Conservation (phyloP, 2,329 filamentous ascomycete genomes). For the Cordyceps cateniannulata region DNA sequence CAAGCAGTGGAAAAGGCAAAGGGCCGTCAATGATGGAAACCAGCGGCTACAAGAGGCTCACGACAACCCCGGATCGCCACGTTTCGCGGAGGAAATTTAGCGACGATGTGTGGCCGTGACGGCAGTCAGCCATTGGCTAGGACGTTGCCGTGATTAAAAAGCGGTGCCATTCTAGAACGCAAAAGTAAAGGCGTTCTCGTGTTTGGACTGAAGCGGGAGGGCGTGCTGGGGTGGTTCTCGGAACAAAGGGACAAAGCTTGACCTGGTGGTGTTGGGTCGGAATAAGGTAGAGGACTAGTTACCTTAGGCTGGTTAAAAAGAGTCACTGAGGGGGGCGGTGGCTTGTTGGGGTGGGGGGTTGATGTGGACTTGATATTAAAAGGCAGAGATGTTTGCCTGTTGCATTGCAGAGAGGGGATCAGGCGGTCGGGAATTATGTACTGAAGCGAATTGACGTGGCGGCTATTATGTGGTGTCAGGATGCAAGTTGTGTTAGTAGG, state of each 20-base stretch:
- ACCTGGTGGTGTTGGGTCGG: neutral
- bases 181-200: neutral
- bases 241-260: conserved; percentile 4
- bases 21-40: neutral
- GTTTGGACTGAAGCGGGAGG: neutral
- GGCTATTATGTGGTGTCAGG: neutral
- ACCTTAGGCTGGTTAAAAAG: neutral
- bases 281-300: no score
- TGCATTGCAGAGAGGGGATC: neutral
- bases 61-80: neutral
- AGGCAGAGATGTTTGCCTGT: neutral
- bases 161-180: neutral
- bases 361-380: neutral
- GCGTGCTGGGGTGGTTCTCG: neutral
- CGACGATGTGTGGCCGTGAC: neutral
- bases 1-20: neutral
- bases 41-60: neutral
- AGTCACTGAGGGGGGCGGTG: neutral
- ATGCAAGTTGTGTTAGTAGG: neutral
- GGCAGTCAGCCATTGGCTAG: neutral
- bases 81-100: neutral
- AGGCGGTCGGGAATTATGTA: neutral
- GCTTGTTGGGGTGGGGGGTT: neutral
- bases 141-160: neutral
- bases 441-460: neutral